A percentile compares a stretch with the other conserved stretches of the same genome.
Conservation (phyloP, 2,329 filamentous ascomycete genomes). For the Sphaerulina musiva region DNA sequence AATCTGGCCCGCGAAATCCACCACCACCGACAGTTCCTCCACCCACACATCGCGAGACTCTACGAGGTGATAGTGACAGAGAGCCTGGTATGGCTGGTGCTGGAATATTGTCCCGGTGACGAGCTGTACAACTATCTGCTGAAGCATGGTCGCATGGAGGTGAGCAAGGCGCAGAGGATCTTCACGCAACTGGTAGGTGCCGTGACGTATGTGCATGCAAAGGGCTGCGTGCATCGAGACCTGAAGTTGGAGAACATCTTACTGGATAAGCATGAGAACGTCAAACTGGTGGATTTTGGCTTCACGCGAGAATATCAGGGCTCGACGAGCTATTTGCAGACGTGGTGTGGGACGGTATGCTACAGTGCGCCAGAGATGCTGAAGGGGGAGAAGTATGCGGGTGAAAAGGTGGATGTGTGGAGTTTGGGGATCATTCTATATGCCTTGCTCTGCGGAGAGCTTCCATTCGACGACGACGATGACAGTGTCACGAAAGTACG, state of each 20-base stretch:
- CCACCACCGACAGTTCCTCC: conserved; percentile 94
- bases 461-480: conserved; percentile 96
- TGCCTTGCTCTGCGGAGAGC: conserved; percentile 71
- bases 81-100: conserved; percentile 84
- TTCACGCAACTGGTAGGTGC: conserved; percentile 94
- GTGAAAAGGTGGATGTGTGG: conserved; percentile 97
- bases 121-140: conserved; percentile 96
- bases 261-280: conserved; percentile 92
- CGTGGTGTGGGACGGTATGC: conserved; percentile 94
- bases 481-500: conserved; percentile 77
- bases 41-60: conserved; percentile 90
- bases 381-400: conserved; percentile 94
- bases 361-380: conserved; percentile 98
- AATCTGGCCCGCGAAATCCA: conserved; percentile 97
- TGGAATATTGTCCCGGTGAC: conserved; percentile 95
- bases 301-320: conserved; percentile 97
- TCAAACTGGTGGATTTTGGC: conserved; percentile 95
- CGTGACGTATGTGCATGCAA: conserved; percentile 88
- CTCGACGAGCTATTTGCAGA: conserved; percentile 88
- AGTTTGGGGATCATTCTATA: conserved; percentile 81
- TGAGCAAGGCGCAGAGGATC: conserved; percentile 85
- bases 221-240: conserved; percentile 93
- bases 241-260: conserved; percentile 95
- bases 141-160: conserved; percentile 73
- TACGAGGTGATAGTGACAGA: conserved; percentile 99